phyloP scores from a whole-genome alignment of 2,329 filamentous ascomycete genomes.

The Tolypocladium cylindrosporum region DNA sequence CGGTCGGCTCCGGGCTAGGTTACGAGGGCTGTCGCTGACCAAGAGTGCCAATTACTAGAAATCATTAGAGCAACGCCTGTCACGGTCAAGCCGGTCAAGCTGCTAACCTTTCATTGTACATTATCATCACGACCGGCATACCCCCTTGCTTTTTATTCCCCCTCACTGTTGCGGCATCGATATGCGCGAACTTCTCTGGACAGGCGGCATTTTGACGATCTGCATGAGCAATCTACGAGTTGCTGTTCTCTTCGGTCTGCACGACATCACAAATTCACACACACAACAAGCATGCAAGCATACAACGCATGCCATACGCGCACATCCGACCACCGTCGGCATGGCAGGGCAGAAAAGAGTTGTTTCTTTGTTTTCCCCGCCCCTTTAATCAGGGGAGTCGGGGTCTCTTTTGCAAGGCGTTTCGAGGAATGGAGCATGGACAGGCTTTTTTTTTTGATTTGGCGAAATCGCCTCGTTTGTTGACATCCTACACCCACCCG shows the following conservation, averaged over 20 bases:
- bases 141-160: slow-evolving; percentile 16
- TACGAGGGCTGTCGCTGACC: slow-evolving; percentile 32
- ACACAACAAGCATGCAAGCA: slow-evolving; percentile 1
- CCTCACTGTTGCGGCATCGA: slow-evolving; percentile 16
- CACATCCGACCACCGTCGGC: slow-evolving; percentile 2
- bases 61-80: slow-evolving; percentile 11
- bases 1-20: slow-evolving; percentile 22
- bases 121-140: slow-evolving; percentile 11
- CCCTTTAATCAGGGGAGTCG: slow-evolving; percentile 9
- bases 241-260: slow-evolving; percentile 7
- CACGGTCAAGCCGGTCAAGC: slow-evolving; percentile 4
- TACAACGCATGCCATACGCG: slow-evolving; percentile 1
- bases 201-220: slow-evolving; percentile 28
- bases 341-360: slow-evolving; percentile 4
- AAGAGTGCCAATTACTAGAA: slow-evolving; percentile 28
- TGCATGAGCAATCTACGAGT: slow-evolving; percentile 40
- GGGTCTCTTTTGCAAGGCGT: slow-evolving; percentile 23
- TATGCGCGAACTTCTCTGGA: neutral
- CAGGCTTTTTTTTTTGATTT: slow-evolving; percentile 13
- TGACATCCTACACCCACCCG: slow-evolving; percentile 14
- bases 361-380: slow-evolving; percentile 7
- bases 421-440: slow-evolving; percentile 13
- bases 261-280: neutral
- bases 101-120: slow-evolving; percentile 15
- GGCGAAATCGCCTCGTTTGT: slow-evolving; percentile 9